Base-by-base conservation (phyloP, 768 basidiomycete genomes). In the Fomitopsis serialis region DNA sequence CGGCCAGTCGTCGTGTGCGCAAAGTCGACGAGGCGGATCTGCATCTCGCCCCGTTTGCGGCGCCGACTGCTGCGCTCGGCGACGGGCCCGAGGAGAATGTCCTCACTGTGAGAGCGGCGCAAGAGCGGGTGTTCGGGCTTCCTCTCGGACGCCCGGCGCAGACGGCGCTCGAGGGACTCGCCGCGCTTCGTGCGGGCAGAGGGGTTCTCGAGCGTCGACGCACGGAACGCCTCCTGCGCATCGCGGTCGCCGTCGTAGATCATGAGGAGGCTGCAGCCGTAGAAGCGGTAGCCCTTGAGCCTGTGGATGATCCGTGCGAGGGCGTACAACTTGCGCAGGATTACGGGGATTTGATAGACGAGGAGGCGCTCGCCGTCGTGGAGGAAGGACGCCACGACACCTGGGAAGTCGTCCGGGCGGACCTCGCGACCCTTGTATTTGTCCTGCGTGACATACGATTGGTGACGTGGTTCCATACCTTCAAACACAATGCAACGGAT, bases 221-320 rank as follows among this genome's bases (percentile, higher is more conserved):
- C 68, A 17, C 82, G 77, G 66, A 87, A 85, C 19, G 76, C 78
- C 61, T 91, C 87, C 69, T 98, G 97, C 1, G 83, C 79, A 60
- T 94, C 92, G 42, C 75, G 78, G 66, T 98, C 95, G 40, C 97
- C 97, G 65, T 99, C 97, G 68, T 99, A 99, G 65, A 98, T 96
- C 66, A 98, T 81, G 49, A 99, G 82, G 44, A 99, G 81, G 58
- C 90, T 93, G 71, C 96, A 98, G 13, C 97, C 97, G 66, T 99
- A 99, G 71, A 99, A 98, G 46, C 97, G 84, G 72, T 91, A 99
- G n/a, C 97, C 93, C 61, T 87, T 89, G 55, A 99, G 74, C 8
- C 88, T 82, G 66, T 85, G 78, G 62, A 98, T 79, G 71, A 98
- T 97, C 45, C 85, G 82, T 23, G 96, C 95, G 45, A 99, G 82